Conservation (phyloP, 176 grass and related monocot genomes). For the Urochloa ruziziensis region DNA sequence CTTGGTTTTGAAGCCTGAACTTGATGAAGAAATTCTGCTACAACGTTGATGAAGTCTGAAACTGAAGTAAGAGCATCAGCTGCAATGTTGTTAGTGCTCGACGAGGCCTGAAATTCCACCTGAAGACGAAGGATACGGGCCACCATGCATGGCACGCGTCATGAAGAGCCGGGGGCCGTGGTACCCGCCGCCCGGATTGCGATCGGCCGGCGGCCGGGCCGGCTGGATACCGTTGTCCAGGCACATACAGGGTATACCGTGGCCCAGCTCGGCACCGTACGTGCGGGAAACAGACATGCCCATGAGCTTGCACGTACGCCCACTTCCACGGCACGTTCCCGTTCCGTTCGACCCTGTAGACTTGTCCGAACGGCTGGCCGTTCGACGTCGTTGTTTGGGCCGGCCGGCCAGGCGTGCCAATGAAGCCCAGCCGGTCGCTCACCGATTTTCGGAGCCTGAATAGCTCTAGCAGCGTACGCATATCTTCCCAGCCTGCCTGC, state of each 20-base stretch:
- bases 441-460: too few relatives aligned
- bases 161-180: neutral
- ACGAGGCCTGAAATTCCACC: too few relatives aligned
- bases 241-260: neutral
- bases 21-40: too few relatives aligned
- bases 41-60: too few relatives aligned
- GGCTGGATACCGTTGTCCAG: neutral
- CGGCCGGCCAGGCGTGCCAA: neutral
- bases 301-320: neutral
- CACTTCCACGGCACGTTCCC: neutral
- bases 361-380: neutral
- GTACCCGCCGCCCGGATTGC: neutral
- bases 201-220: too few relatives aligned
- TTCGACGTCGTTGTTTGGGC: neutral
- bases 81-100: too few relatives aligned
- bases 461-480: too few relatives aligned
- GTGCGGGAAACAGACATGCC: neutral
- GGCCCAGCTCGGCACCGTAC: neutral
- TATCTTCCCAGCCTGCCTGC: too few relatives aligned
- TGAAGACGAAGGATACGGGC: too few relatives aligned
- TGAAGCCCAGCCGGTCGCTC: neutral
- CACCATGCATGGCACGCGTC: too few relatives aligned
- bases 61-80: too few relatives aligned
- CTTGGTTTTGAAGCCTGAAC: too few relatives aligned
- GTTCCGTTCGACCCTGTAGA: neutral